These are phyloP conservation scores for Cryptosporidium xiaoi DNA, from an alignment of 169 alveolate genomes.

Conservation along the genomic window DNA sequence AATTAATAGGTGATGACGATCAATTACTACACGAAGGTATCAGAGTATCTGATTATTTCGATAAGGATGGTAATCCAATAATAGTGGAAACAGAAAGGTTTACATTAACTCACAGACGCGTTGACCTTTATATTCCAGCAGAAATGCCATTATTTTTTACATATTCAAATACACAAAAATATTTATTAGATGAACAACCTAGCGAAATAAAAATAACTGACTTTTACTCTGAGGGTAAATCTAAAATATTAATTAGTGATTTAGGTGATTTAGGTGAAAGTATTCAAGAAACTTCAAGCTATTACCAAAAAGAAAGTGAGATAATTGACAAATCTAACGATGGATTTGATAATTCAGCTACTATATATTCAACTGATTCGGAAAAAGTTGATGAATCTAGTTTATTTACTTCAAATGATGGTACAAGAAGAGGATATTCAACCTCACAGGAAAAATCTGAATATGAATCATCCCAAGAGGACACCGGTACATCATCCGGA, in stretches of 20 bases:
- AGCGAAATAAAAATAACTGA: background rate
- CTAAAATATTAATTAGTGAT: too few relatives aligned
- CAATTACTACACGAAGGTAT: background rate
- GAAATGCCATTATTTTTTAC: constrained; percentile 19
- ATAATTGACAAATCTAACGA: background rate
- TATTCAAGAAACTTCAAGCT: too few relatives aligned
- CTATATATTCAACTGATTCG: background rate
- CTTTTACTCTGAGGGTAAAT: too few relatives aligned
- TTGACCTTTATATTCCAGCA: constrained; percentile 12
- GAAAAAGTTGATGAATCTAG: background rate
- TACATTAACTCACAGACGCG: background rate
- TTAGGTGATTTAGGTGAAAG: too few relatives aligned
- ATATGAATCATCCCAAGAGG: background rate
- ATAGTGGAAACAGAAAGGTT: constrained; percentile 28
- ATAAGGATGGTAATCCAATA: constrained; percentile 31
- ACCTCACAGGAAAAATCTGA: too few relatives aligned
- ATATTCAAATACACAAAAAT: constrained; percentile 16
- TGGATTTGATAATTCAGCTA: background rate
- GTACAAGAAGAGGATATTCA: background rate
- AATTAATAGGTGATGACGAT: background rate
- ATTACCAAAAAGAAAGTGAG: background rate
- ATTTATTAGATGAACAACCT: constrained; percentile 21
- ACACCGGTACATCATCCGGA: background rate
- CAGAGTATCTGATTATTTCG: constrained; percentile 12
- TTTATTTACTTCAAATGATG: background rate